These are phyloP conservation scores for Fusarium sp. DNA, from an alignment of 2,329 filamentous ascomycete species.

Conservation along the genomic window DNA sequence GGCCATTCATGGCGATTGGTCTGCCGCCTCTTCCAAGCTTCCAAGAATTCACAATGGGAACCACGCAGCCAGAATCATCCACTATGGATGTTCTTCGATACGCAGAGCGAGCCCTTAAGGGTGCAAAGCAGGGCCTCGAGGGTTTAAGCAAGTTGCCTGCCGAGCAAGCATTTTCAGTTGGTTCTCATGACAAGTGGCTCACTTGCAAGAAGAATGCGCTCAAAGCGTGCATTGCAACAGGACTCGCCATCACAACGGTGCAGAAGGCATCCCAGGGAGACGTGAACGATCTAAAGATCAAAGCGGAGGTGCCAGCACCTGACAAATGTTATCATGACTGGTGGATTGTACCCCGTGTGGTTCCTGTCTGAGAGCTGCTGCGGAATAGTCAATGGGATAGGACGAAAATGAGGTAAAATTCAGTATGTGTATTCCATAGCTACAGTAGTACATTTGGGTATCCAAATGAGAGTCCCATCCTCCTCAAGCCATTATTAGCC, in stretches of 20 bases:
- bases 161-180: conserved; percentile 66
- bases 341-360: conserved; percentile 72
- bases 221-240: conserved; percentile 78
- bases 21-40: conserved; percentile 76
- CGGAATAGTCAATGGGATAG: neutral
- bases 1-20: conserved; percentile 78
- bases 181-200: conserved; percentile 73
- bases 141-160: conserved; percentile 65
- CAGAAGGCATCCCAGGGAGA: conserved; percentile 66
- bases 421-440: conserved; percentile 38
- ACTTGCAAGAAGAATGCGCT: conserved; percentile 70
- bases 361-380: conserved; percentile 28
- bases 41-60: conserved; percentile 68
- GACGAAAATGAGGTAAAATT: conserved; percentile 27
- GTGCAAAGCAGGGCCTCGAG: conserved; percentile 69
- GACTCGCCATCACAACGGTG: conserved; percentile 72
- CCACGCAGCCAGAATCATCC: conserved; percentile 56
- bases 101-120: conserved; percentile 61
- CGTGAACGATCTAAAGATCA: conserved; percentile 56
- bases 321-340: conserved; percentile 72
- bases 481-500: conserved; percentile 15
- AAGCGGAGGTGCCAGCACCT: conserved; percentile 65
- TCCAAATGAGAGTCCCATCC: conserved; percentile 44
- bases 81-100: conserved; percentile 59
- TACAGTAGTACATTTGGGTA: conserved; percentile 44